These are phyloP conservation scores for Shiraia bambusicola DNA, from an alignment of 2,329 filamentous ascomycete genomes.

Conservation along the genomic window DNA sequence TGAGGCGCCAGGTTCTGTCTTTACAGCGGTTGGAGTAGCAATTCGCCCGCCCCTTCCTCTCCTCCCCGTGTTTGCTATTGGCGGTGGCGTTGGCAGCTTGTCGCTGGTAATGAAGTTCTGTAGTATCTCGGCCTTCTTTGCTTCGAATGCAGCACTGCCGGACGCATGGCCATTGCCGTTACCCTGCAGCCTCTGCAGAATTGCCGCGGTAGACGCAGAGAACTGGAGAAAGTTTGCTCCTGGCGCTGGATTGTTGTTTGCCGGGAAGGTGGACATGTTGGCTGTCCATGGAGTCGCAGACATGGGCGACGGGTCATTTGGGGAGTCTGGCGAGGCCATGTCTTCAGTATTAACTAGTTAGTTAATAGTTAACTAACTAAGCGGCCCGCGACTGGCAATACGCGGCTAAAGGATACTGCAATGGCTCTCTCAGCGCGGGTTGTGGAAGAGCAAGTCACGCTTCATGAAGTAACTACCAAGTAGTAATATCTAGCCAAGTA, in stretches of 20 bases:
- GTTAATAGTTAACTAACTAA: no score
- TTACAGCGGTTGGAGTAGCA: slow-evolving; percentile 34
- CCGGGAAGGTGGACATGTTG: slow-evolving; percentile 27
- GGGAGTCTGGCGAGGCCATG: slow-evolving; percentile 22
- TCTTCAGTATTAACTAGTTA: no score
- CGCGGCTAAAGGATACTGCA: slow-evolving; percentile 8
- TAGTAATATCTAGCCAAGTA: no score
- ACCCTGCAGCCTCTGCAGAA: slow-evolving; percentile 43
- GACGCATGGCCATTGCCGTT: slow-evolving; percentile 36
- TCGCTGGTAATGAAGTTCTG: slow-evolving; percentile 50
- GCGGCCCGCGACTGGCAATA: slow-evolving; percentile 16
- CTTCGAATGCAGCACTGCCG: slow-evolving; percentile 47
- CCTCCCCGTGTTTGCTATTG: slow-evolving; percentile 30
- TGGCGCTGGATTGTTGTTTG: slow-evolving; percentile 14
- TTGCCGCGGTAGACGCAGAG: slow-evolving; percentile 46
- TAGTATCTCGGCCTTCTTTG: slow-evolving; percentile 50
- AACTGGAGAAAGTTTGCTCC: slow-evolving; percentile 33
- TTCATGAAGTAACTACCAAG: no score
- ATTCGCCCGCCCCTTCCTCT: slow-evolving; percentile 39
- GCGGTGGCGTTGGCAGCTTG: slow-evolving; percentile 44
- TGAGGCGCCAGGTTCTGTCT: slow-evolving; percentile 31
- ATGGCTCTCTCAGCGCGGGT: background rate
- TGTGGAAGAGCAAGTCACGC: slow-evolving; percentile 1
- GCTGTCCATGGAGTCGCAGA: slow-evolving; percentile 31
- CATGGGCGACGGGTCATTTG: slow-evolving; percentile 11